These are phyloP conservation scores for Candida nonsorbophila DNA, from an alignment of 805 yeast genomes.

Conservation along the genomic window DNA sequence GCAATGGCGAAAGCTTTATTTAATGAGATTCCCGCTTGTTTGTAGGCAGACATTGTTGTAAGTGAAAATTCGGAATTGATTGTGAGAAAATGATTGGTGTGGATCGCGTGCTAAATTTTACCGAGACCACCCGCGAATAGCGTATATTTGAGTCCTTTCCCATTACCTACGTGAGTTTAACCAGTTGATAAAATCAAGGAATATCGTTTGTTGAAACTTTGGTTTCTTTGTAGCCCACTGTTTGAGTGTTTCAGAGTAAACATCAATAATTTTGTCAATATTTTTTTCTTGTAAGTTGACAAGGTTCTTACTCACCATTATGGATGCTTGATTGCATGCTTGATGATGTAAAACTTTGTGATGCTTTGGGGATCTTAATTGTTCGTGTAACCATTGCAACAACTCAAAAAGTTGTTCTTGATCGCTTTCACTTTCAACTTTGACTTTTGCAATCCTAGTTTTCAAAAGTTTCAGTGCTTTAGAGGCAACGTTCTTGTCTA, in stretches of 20 bases:
- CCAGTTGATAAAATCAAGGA: slow-evolving; percentile 81
- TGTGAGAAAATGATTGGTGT: background rate
- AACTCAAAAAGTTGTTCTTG: slow-evolving; percentile 17
- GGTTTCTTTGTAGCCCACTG: slow-evolving; percentile 53
- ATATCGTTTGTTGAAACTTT: slow-evolving; percentile 51
- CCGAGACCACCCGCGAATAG: too few relatives aligned
- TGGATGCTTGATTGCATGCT: slow-evolving; percentile 65
- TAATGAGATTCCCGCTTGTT: slow-evolving; percentile 51
- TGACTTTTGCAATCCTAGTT: slow-evolving; percentile 50
- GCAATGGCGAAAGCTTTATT: slow-evolving; percentile 89
- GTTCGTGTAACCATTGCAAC: slow-evolving; percentile 39
- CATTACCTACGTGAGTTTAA: slow-evolving; percentile 54
- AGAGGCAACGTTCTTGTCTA: slow-evolving; percentile 64
- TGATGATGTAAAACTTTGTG: slow-evolving; percentile 27
- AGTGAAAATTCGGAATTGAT: slow-evolving; percentile 1
- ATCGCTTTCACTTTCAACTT: slow-evolving; percentile 11
- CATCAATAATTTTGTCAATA: slow-evolving; percentile 43
- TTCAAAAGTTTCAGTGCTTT: slow-evolving; percentile 73
- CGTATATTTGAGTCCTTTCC: too few relatives aligned
- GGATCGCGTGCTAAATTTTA: background rate
- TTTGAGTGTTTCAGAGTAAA: slow-evolving; percentile 53
- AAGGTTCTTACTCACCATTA: slow-evolving; percentile 59
- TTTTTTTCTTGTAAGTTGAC: slow-evolving; percentile 24
- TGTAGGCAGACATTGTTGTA: slow-evolving; percentile 39
- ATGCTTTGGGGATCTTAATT: slow-evolving; percentile 24